Evolutionary conservation across 495 filamentous ascomycete genomes (phyloP), one percentile per base, ranked within the genome.

Genomic region (Daldinia caldariorum): DNA sequence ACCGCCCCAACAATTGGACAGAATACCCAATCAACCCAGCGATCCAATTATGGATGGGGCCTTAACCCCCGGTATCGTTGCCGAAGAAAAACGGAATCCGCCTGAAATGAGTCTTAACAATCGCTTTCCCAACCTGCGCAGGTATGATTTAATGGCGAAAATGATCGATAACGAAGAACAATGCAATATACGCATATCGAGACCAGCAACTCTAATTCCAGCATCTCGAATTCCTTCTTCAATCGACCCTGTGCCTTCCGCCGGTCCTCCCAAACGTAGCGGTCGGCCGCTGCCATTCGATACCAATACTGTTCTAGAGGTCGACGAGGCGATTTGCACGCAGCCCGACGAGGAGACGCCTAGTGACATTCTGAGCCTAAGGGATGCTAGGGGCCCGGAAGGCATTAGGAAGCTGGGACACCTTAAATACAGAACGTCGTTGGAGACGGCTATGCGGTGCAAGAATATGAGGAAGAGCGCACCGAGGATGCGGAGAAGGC

Each of bases 401-500:
- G 78, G 80, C 35, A 67, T 82, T 43, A 72, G 76, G 26, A 81
- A 79, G 53, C 67, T 76, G 38, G 73, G 72, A 9, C 71, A 78
- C 49, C 69, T 82, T 4, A 76, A 73, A 29, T 83, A 80, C 49
- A 77, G 79, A 41, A 71, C 80, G 18, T 80, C 82, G 0, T 51
- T 76, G 7, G 82, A 83, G 49, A 80, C 77, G 14, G 82, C 80
- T 20, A 57, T 79, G 56, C 69, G 77, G 32, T 83, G 80, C 53
- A 77, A 76, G 39, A 82, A 82, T 35, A 78, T 83, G 68, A 79
- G 79, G 45, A 77, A 73, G 67, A 82, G 64, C 45, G 71, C 75
- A 39, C 80, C 80, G 32, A 74, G 81, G 43, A 83, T 84, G 82
- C 78, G 82, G 2, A 78, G 72, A 65, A 78, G 81, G 54, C 71